Base-by-base conservation (phyloP, 257 asterid species). In the Solanum lycopersicoides region DNA sequence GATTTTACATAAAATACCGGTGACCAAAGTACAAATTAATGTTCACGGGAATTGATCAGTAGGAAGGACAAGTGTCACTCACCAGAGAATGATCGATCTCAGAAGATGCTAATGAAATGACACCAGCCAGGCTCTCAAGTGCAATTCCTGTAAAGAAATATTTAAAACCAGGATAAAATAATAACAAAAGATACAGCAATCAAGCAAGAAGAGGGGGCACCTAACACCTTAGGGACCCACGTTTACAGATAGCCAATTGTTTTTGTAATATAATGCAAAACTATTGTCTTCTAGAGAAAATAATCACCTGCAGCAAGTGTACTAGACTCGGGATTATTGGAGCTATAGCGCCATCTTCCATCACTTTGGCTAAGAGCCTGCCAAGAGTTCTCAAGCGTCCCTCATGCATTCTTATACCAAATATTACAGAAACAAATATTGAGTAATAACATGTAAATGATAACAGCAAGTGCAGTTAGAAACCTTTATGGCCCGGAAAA, bases 321-420 rank as follows among this genome's bases (percentile, higher is more conserved):
- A 88, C 99, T 97, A 85, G 98, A 94, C 90, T 96, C 95, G 8
- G 99, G 98, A 86, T 94, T 95, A 91, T 91, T 92, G 89, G 98
- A 90, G 91, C 91, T 96, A 87, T 93, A 92, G 79, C 97, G 97
- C 99, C 99, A 97, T 90, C 96, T 96, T 89, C 99, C 99, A 93
- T 97, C 99, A 93, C 99, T 97, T 90, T 96, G 98, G 91, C 99
- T 91, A 82, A 97, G 99, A 90, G 98, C 95, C 99, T 97, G 92
- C 63, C 83, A 88, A 86, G 83, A 87, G 87, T 47, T 34, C 53
- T 28, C 73, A 88, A 35, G 84, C 23, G 75, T 87, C 89, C 84
- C 11, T 45, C 47, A 47, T 15, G 28, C 68, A 80, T 45, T 80
- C 66, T 47, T 80, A 80, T 35, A 47, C 42, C 66, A 45, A 45